phyloP scores from a whole-genome alignment of 345 rosid genomes.

The Eucalyptus erythrocorys region DNA sequence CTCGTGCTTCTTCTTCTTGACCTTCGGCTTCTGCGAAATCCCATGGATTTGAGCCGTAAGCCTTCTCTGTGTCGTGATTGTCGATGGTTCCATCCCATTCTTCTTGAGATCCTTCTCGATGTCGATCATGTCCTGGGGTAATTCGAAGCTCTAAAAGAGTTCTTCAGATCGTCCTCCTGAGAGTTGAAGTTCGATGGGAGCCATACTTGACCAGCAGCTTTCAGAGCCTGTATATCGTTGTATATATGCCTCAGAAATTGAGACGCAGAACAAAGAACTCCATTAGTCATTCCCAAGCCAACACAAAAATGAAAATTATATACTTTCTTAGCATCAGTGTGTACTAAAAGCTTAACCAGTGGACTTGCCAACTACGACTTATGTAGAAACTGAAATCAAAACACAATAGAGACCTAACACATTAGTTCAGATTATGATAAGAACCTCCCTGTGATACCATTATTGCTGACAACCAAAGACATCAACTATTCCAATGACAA shows the following conservation, averaged over 20 bases:
- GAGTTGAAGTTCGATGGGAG: conserved; percentile 57
- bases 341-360: neutral
- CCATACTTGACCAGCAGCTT: conserved; percentile 57
- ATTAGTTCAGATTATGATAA: neutral
- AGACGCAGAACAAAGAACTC: neutral
- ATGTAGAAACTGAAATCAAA: neutral
- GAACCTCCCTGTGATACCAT: neutral
- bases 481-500: neutral
- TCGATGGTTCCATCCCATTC: conserved; percentile 73
- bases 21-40: conserved; percentile 29
- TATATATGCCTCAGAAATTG: neutral
- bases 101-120: conserved; percentile 65
- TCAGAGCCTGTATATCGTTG: conserved; percentile 44
- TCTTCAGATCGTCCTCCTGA: conserved; percentile 62
- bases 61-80: conserved; percentile 62
- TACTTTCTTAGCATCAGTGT: neutral
- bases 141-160: conserved; percentile 42
- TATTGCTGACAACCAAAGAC: neutral
- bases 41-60: conserved; percentile 63
- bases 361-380: neutral
- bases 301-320: neutral
- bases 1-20: conserved; percentile 62
- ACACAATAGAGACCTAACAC: neutral
- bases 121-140: conserved; percentile 61
- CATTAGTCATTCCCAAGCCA: neutral